These are phyloP conservation scores for Trifolium dubium DNA, from an alignment of 306 rosid genomes.

Conservation along the genomic window DNA sequence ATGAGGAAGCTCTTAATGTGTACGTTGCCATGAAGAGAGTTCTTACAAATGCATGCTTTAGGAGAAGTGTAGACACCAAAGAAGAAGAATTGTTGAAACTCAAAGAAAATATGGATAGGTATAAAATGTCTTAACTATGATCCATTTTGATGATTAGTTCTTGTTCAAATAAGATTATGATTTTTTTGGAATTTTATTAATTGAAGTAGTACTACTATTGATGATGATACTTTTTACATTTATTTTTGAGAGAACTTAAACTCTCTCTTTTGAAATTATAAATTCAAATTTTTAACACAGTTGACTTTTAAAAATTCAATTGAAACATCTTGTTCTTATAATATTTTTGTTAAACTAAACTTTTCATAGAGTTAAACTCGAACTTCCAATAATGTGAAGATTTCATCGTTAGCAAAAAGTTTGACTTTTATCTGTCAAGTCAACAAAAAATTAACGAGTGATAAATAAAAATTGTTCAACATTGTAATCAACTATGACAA, in stretches of 20 bases:
- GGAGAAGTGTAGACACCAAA: slow-evolving; percentile 51
- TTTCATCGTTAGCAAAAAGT: no score
- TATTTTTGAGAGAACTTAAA: no score
- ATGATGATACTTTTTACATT: no score
- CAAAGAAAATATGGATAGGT: slow-evolving; percentile 54
- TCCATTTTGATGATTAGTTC: slow-evolving; percentile 2
- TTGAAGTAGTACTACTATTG: no score
- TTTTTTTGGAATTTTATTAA: no score
- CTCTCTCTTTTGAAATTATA: no score
- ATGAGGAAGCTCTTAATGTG: slow-evolving; percentile 49
- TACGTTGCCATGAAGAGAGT: slow-evolving; percentile 46
- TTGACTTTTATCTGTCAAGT: no score
- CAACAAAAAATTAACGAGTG: no score
- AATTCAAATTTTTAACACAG: no score
- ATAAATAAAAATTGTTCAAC: no score
- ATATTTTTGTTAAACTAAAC: slow-evolving; percentile 3
- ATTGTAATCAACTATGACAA: no score
- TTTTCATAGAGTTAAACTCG: slow-evolving; percentile 51
- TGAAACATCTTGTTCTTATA: background rate
- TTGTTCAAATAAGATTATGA: background rate
- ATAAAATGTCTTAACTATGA: background rate
- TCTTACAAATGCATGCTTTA: slow-evolving; percentile 32
- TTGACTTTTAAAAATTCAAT: background rate
- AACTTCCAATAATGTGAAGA: slow-evolving; percentile 78
- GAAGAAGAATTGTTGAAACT: slow-evolving; percentile 49